Evolutionary conservation across 2,329 filamentous ascomycete genomes (phyloP), one percentile per base, ranked within the genome.

Genomic region (Colletotrichum phormii): DNA sequence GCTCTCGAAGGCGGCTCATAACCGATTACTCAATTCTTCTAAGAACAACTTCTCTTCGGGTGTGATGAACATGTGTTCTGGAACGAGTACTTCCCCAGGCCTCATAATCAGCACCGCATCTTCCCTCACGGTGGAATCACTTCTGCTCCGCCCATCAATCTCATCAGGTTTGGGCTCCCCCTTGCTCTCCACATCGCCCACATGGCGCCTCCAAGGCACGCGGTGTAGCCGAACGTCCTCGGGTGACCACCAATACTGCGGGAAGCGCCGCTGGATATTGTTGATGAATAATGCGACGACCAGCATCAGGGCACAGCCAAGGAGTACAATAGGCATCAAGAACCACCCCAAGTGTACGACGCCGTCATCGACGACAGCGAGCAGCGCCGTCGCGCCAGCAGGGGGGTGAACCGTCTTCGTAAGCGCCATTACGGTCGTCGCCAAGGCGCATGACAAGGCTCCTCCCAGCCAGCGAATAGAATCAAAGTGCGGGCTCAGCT

Each of bases 321-420:
- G 82, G 49, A 92, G 65, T 22, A 94, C 86, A 6, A 94, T 82
- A 0, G 91, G 89, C 6, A 95, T 79, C 13, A 94, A 81, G 72
- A 87, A 89, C 93, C 93, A 95, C n/a, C 92, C 92, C 12, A 95
- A 80, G 0, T 77, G 76, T 11, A 86, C 84, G 1, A 90, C 83
- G 1, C 84, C 82, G 2, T 86, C 82, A 71, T 91, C 89, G 1
- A 90, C 85, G 0, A 92, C 91, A 0, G 92, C 92, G 31, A 95
- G 82, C 1, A 95, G 82, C 0, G 92, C 93, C 0, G 93, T 95
- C 9, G 93, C 93, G 5, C 93, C 93, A 0, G 92, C 93, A 0
- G 93, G 93, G 0, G 93, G 93, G 75, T 95, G 92, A 0, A 93
- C 86, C 0, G 92, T 94, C 64, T 91, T 92, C 1, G 92, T 95